Base-by-base conservation (phyloP, 176 grass and related monocot species). In the Eleusine indica region DNA sequence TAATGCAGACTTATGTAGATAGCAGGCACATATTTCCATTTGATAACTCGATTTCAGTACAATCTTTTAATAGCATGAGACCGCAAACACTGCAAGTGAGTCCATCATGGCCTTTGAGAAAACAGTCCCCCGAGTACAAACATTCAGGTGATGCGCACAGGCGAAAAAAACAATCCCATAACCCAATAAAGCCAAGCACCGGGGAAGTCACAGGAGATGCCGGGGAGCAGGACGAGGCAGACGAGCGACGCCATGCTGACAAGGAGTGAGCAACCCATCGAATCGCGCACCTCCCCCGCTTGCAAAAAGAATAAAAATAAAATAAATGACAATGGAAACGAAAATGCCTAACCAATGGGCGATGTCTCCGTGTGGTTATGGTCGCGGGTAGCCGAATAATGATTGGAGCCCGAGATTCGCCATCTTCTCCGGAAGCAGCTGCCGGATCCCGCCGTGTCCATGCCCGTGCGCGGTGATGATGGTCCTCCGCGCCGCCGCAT, bases 191-290 rank as follows among this genome's bases (percentile, higher is more conserved):
- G 25, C 25, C 25, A 25, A 25, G 25, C 25, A 25, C 25, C 25
- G 37, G 60, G 62, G 25, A 49, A 92, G 93, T 90, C 75, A 99
- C 96, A 87, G 52, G 94, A 92, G 63, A 99, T 94, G 40, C 96
- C 93, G 7, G 96, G 96, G 57, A 99, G 88, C 57, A 99, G 38
- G 80, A 96, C 53, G 80, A 99, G 93, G 91, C 96, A 99, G 78
- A 99, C 89, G 67, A 99, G 86, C 2, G 96, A 99, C 72, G 96
- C 96, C 88, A 96, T 87, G 75, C 96, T 99, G 74, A 99, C 96
- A 65, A 99, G 86, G 47, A 99, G 86, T 39, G 96, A 99, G 72
- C 96, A 99, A 57, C 96, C 93, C 96, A 99, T 99, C 70, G 96
- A 84, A 76, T 18, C 65, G 46, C 30, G 10, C 77, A 76, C 70